Base-by-base conservation (phyloP, 768 basidiomycete species). In the Hygrocybe coccinea region DNA sequence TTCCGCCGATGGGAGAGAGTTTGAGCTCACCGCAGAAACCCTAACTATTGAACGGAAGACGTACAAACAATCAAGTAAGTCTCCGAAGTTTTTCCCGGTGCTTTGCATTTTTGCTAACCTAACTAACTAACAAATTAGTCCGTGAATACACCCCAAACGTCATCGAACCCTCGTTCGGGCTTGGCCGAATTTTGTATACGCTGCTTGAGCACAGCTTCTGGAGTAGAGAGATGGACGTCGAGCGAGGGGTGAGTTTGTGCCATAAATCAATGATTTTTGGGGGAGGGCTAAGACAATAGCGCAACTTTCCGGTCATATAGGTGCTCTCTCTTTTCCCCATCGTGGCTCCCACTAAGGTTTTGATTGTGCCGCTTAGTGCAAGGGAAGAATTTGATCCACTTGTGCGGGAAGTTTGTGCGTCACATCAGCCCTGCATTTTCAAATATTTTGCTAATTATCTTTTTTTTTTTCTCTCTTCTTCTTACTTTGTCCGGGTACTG, bases 61-160 rank as follows among this genome's bases (percentile, higher is more conserved):
- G 38, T 84, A 93, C 68, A 95, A 94, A 66, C 90, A 93, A 65
- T 86, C 87, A 34, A 79, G 95, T 89, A 60, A 59, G 84, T 78
- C 34, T 14, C 9, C 15, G 15, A 3, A 12, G 11, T 54, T 54
- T 9, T 11, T 19, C n/a, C 6, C 6, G 17, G 35, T 24, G 44
- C 39, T n/a, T 24, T 2, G 37, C 22, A 9, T 19, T 33, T 5
- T 12, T 5, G 41, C 19, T 1, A 29, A 22, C 35, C 43, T 25
- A 24, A 14, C 19, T 36, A 22, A 35, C 36, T 52, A 55, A 55
- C 36, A 66, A 97, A n/a, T n/a, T n/a, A n/a, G 94, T 91, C 61
- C 91, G 95, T 60, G 95, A 97, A 73, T 97, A 81, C 73, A 92
- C 85, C 54, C 97, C 95, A 36, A 98, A 97, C 71, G 97, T 99